Base-by-base conservation (phyloP, 495 filamentous ascomycete species). In the Extremus antarcticus region DNA sequence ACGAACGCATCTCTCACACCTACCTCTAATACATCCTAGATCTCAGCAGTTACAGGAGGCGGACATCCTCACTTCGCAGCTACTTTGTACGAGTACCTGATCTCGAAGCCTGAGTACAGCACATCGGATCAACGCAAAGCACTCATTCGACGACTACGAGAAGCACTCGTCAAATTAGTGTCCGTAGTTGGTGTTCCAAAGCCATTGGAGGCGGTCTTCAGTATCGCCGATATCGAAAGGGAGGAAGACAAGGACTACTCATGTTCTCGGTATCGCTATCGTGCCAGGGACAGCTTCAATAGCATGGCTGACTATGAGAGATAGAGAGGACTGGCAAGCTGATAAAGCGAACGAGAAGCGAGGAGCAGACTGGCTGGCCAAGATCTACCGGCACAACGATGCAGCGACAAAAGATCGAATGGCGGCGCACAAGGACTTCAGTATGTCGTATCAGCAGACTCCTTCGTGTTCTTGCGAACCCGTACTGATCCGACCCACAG, bases 191-290 rank as follows among this genome's bases (percentile, higher is more conserved):
- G 68, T 3, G 63, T 70, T 11, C 61, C 57, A n/a, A 62, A 58
- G 50, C 60, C 62, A n/a, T 48, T 70, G 1, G 65, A 67, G 21
- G 65, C 66, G 3, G 59, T 70, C 11, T 65, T 68, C 43, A 61
- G 56, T 21, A 66, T 70, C 25, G 62, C 56, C 16, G 58, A 60
- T 2, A 49, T 66, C 20, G 60, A 63, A 25, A 20, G 54, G 35
- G 58, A 60, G 10, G 66, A 68, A 35, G 68, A 70, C 43, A 68
- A 66, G 50, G 68, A 70, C 40, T 70, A 68, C 47, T 65, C 66
- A 8, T 68, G 64, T 50, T 67, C 68, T 25, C 47, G 67, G 65
- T 65, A 58, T 38, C 22, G 20, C 19, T 11, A 20, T 47, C 4
- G 3, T 8, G n/a, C 24, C 15, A 29, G 25, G 13, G 19, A 20